Evolutionary conservation across 495 filamentous ascomycete species (phyloP).

Genomic region (Bombardia bombarda): DNA sequence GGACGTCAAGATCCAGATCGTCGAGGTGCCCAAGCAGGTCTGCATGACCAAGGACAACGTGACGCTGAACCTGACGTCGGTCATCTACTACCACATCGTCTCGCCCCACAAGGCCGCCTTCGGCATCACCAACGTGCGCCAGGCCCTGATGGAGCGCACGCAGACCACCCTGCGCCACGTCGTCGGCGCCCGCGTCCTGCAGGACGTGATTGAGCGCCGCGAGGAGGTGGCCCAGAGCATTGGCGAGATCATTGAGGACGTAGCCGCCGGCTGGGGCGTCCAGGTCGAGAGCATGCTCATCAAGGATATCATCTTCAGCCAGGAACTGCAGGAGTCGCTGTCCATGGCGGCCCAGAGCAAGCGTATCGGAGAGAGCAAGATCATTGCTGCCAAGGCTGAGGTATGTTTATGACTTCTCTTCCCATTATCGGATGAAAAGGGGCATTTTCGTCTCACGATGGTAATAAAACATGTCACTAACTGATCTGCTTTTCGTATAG

Average conservation of each 20-base stretch:
- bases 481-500: conserved; percentile 1
- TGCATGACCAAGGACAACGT: conserved; percentile 99
- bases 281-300: conserved; percentile 97
- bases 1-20: conserved; percentile 98
- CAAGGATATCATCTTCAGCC: conserved; percentile 98
- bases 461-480: no score
- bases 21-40: conserved; percentile 89
- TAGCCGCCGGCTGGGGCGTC: conserved; percentile 89
- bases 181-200: conserved; percentile 89
- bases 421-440: no score
- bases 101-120: conserved; percentile 97
- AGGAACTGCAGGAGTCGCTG: conserved; percentile 92
- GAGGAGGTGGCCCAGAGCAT: conserved; percentile 94
- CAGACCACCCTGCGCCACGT: conserved; percentile 98
- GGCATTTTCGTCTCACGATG: no score
- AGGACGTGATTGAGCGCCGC: conserved; percentile 97
- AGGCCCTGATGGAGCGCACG: conserved; percentile 93
- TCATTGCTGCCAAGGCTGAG: conserved; percentile 93
- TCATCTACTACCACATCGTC: conserved; percentile 98
- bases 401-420: conserved; percentile 3
- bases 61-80: conserved; percentile 82
- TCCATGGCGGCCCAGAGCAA: conserved; percentile 99
- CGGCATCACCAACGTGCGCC: conserved; percentile 87
- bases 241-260: conserved; percentile 95
- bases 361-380: conserved; percentile 96